These are phyloP conservation scores for Pluteus cervinus DNA, from an alignment of 768 basidiomycete species.

Conservation along the genomic window DNA sequence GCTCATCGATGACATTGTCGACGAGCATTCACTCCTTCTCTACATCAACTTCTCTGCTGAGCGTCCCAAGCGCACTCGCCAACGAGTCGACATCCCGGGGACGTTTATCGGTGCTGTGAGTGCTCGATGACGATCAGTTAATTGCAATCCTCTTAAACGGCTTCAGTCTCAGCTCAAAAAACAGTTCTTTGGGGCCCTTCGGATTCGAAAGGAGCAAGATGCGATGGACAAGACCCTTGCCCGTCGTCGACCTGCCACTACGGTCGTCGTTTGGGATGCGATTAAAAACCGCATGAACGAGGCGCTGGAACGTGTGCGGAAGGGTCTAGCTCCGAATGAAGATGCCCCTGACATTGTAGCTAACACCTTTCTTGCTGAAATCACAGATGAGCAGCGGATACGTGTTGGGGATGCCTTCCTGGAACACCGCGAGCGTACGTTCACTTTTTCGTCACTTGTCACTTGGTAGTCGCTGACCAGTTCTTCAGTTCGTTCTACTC, in stretches of 20 bases:
- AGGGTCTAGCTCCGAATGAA: conserved; percentile 18
- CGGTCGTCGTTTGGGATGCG: conserved; percentile 19
- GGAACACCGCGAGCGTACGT: conserved; percentile 20
- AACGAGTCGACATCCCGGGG: conserved; percentile 16
- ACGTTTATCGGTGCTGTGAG: conserved; percentile 23
- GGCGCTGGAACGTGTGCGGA: conserved; percentile 15
- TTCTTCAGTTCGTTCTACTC: conserved; percentile 12
- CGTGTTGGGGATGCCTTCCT: conserved; percentile 19
- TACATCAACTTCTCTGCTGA: conserved; percentile 19
- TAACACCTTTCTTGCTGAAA: conserved; percentile 22
- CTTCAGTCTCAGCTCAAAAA: conserved; percentile 24
- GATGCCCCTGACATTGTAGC: conserved; percentile 25
- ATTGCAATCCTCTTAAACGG: neutral
- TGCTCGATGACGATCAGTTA: conserved; percentile 1
- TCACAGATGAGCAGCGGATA: conserved; percentile 19
- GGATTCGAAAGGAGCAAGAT: conserved; percentile 23
- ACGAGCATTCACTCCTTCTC: conserved; percentile 21
- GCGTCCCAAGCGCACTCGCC: conserved; percentile 14
- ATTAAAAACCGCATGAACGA: conserved; percentile 20
- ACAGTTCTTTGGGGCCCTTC: conserved; percentile 21
- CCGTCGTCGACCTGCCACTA: conserved; percentile 11
- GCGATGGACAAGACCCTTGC: conserved; percentile 14
- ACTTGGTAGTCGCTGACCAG: neutral
- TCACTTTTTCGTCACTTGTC: neutral
- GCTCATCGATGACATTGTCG: conserved; percentile 20